Base-by-base conservation (phyloP, 2,329 filamentous ascomycete genomes). In the Tolypocladium guangdongense region DNA sequence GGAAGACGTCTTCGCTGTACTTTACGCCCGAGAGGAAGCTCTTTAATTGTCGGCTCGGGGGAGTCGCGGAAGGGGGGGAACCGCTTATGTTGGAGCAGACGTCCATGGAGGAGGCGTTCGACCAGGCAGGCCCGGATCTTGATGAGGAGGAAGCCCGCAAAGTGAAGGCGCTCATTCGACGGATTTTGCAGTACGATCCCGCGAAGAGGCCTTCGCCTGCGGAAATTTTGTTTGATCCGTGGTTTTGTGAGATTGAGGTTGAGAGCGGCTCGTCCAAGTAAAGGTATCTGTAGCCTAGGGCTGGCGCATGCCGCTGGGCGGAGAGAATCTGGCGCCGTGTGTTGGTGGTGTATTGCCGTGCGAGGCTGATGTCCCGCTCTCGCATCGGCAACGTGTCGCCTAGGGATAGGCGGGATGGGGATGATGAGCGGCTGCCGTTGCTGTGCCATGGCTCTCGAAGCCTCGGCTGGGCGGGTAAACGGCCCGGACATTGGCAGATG, bases 131-230 rank as follows among this genome's bases (percentile, higher is more conserved):
- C 2, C 61, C 59, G 3, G 59, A 64, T 12, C 3, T 64, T 33
- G 55, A 57, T 12, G 52, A 63, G 54, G 60, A 61, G 22, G 63
- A 68, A 45, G 59, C 58, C 1, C 14, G 27, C 12, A 49, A 56
- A 35, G 55, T 63, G 3, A 68, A 67, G 56, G 35, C 35, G 39
- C 59, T 68, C 16, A 57, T 69, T 52, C 58, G 63, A 37, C 39
- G 62, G 49, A 66, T 66, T 52, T 52, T 69, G 54, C 62, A 64
- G 32, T 69, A 68, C 43, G 61, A 68, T 57, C 61, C 63, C 6
- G 55, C 47, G 18, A 60, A 66, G 45, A 52, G 66, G 50, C 65
- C 63, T 22, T 62, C 61, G 37, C 36, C 64, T 48, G 54, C 55
- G 12, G 61, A 68, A n/a, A 49, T 67, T 36, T 36, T 67, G 52